Conservation (phyloP, 1,284 basidiomycete genomes). For the Wallemia ichthyophaga region DNA sequence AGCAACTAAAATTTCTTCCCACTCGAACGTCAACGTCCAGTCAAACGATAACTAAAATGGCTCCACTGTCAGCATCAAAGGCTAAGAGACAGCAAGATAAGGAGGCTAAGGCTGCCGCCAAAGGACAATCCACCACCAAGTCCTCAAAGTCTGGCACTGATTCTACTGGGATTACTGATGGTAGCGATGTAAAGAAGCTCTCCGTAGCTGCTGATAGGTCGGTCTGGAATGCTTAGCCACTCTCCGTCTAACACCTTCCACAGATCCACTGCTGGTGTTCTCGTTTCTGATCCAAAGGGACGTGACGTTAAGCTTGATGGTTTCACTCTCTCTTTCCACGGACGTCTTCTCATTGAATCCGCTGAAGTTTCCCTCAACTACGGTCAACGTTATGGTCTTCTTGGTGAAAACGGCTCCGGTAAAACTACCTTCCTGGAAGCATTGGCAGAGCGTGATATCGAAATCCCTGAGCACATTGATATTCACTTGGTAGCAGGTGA, state of each 20-base stretch:
- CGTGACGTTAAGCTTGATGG: constrained; percentile 94
- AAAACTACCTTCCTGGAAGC: constrained; percentile 63
- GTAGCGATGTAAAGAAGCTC: constrained; percentile 49
- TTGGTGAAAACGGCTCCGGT: constrained; percentile 67
- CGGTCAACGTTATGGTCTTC: constrained; percentile 80
- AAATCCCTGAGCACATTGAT: constrained; percentile 72
- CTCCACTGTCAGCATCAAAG: constrained; percentile 4
- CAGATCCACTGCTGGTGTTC: constrained; percentile 64
- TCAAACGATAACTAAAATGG: neutral
- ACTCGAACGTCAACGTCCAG: neutral
- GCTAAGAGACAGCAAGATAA: constrained; percentile 40
- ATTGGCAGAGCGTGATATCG: constrained; percentile 69
- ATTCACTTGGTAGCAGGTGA: constrained; percentile 59
- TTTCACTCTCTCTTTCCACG: constrained; percentile 91
- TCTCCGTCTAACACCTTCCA: neutral
- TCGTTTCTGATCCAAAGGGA: constrained; percentile 67
- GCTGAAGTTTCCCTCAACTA: constrained; percentile 82
- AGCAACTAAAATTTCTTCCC: neutral
- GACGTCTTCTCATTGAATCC: constrained; percentile 66
- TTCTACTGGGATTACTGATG: constrained; percentile 14
- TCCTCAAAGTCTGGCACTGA: constrained; percentile 10
- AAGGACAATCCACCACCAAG: constrained; percentile 12
- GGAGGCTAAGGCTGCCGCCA: constrained; percentile 42
- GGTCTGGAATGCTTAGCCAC: constrained; percentile 10
- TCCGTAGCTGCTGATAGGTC: constrained; percentile 61